Base-by-base conservation (phyloP, 2,329 filamentous ascomycete genomes). In the Emergomyces orientalis region DNA sequence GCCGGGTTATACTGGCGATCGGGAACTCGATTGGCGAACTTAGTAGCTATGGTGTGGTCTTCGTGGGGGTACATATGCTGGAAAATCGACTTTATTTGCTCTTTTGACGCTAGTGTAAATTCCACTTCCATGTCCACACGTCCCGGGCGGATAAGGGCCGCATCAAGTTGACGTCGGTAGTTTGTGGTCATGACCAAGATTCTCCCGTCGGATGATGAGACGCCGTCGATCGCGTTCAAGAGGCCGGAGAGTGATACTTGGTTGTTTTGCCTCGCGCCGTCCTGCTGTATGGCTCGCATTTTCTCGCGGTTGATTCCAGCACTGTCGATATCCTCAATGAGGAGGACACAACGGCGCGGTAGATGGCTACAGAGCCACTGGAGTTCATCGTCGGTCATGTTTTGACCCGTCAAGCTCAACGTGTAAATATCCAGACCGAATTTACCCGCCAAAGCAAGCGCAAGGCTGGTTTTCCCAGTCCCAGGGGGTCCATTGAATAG, bases 141-240 rank as follows among this genome's bases (percentile, higher is more conserved):
- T 45, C 19, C 43, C 4, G 19, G 19, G 5, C 19, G 43, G 43
- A 45, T 45, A 45, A 45, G 43, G 3, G 43, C 43, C n/a, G 19
- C 75, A 68, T 89, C 86, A 0, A 90, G 80, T 60, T 83, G 81
- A 57, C 88, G 85, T 0, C 82, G 81, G 59, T 82, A 80, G 68
- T 90, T 90, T 32, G 86, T 87, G 0, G 87, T 90, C 86, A 90
- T 89, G 71, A 90, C 83, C 27, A 90, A 79, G 34, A 90, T 86
- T 19, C 86, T 81, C 1, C 87, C 88, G 74, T 90, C 87, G 63
- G 84, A 83, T 0, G 85, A 85, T 0, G 86, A 86, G 0, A 89
- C 86, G 3, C 88, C 88, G 66, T 90, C 87, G 14, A 90, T 81
- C 7, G 86, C 84, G 64, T 90, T 90, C 27, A 90, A 76, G 0